Conservation (phyloP, 805 yeast genomes). For the Schwanniomyces polymorphus region DNA sequence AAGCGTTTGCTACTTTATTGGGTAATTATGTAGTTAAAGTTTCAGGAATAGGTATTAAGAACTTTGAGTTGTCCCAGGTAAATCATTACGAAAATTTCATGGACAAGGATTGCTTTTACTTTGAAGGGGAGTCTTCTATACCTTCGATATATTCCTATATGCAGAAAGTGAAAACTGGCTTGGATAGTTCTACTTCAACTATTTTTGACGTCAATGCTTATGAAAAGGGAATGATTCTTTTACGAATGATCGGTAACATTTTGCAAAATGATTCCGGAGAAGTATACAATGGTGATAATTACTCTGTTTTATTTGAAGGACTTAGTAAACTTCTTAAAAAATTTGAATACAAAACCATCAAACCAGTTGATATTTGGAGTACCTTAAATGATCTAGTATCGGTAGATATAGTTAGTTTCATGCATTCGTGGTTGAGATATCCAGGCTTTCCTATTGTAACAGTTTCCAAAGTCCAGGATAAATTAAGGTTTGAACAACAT, state of each 20-base stretch:
- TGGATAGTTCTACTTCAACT: conserved; percentile 26
- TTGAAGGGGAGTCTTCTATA: conserved; percentile 10
- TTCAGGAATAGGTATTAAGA: conserved; percentile 14
- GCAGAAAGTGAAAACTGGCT: conserved; percentile 23
- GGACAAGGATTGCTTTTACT: conserved; percentile 32
- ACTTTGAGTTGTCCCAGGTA: conserved; percentile 8
- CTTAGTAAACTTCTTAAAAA: conserved; percentile 38
- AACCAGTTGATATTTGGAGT: conserved; percentile 56
- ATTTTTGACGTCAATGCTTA: conserved; percentile 54
- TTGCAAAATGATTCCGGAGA: conserved; percentile 28
- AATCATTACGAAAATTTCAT: conserved; percentile 27
- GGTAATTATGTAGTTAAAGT: conserved; percentile 47
- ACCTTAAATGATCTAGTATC: conserved; percentile 30
- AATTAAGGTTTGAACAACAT: conserved; percentile 34
- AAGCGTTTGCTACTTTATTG: conserved; percentile 74
- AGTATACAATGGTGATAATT: conserved; percentile 14
- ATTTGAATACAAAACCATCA: conserved; percentile 38
- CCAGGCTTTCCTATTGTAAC: conserved; percentile 59
- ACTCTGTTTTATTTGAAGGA: conserved; percentile 26
- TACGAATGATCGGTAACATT: conserved; percentile 52
- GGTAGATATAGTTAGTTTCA: conserved; percentile 49
- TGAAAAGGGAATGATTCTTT: conserved; percentile 57
- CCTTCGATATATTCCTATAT: conserved; percentile 39
- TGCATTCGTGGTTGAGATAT: conserved; percentile 59
- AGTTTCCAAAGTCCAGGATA: conserved; percentile 8